Evolutionary conservation across 257 asterid genomes (phyloP).

Genomic region (Ilex asprella): DNA sequence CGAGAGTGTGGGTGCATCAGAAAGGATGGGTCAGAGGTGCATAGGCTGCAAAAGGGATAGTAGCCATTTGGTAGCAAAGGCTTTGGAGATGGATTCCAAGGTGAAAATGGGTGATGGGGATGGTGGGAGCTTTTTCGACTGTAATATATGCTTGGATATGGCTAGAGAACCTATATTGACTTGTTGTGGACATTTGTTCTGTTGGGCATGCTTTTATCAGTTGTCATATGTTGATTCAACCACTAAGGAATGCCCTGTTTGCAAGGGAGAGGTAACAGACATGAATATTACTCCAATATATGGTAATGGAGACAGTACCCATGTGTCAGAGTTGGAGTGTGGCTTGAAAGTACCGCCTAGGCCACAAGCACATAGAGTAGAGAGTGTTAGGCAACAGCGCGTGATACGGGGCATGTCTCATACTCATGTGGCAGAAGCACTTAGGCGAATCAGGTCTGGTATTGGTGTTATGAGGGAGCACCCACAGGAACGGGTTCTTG

Average conservation of each 20-base stretch:
- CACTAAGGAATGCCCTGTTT: conserved; percentile 47
- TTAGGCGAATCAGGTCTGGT: conserved; percentile 46
- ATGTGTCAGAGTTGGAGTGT: conserved; percentile 24
- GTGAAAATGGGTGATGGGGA: conserved; percentile 40
- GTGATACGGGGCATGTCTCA: conserved; percentile 29
- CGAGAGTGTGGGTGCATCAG: conserved; percentile 20
- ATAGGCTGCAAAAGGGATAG: conserved; percentile 66
- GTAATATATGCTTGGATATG: conserved; percentile 36
- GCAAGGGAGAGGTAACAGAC: conserved; percentile 53
- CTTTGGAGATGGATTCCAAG: conserved; percentile 51
- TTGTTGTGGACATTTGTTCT: conserved; percentile 50
- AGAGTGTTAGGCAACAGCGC: conserved; percentile 44
- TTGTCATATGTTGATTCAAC: conserved; percentile 38
- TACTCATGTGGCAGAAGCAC: conserved; percentile 48
- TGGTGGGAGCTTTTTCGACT: conserved; percentile 40
- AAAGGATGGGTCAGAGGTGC: conserved; percentile 32
- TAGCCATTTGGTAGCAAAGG: conserved; percentile 70
- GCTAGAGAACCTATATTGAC: conserved; percentile 50
- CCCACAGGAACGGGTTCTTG: conserved; percentile 23
- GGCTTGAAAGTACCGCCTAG: conserved; percentile 41
- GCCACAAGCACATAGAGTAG: conserved; percentile 49
- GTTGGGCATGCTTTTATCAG: conserved; percentile 57
- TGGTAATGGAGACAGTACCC: conserved; percentile 33
- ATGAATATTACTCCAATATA: conserved; percentile 34
- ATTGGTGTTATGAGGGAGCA: conserved; percentile 32